phyloP scores from a whole-genome alignment of 140 eudicot genomes.

The Cichorium intybus region DNA sequence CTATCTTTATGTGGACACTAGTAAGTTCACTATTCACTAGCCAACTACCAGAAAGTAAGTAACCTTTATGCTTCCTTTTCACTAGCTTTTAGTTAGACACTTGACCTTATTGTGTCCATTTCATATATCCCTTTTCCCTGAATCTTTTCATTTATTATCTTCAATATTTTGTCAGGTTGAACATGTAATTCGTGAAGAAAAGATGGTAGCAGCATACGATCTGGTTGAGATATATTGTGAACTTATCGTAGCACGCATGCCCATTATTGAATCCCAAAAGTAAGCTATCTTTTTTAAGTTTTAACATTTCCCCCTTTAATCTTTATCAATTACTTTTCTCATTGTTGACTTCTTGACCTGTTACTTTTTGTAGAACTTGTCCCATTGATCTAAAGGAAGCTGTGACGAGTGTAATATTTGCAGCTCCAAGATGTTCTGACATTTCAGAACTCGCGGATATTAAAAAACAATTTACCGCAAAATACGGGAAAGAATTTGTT shows the following conservation, averaged over 20 bases:
- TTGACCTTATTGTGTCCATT: background rate
- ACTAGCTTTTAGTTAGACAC: background rate
- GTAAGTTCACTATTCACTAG: background rate
- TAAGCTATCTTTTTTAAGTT: slow-evolving; percentile 26
- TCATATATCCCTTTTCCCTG: background rate
- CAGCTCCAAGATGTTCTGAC: slow-evolving; percentile 94
- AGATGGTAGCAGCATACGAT: slow-evolving; percentile 88
- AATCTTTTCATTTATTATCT: background rate
- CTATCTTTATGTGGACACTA: background rate
- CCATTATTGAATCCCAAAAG: slow-evolving; percentile 94
- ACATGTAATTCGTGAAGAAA: slow-evolving; percentile 94
- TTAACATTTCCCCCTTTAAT: too few species aligned
- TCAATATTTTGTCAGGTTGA: slow-evolving; percentile 58
- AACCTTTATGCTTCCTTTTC: background rate
- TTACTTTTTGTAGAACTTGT: slow-evolving; percentile 50
- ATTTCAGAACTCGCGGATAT: slow-evolving; percentile 78
- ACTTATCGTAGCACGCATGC: slow-evolving; percentile 83
- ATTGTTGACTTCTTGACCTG: too few species aligned
- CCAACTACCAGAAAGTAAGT: too few species aligned
- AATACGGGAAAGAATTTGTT: slow-evolving; percentile 86
- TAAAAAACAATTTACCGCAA: slow-evolving; percentile 64
- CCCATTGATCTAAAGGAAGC: slow-evolving; percentile 95
- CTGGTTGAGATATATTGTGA: slow-evolving; percentile 87
- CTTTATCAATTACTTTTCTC: too few species aligned
- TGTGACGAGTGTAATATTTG: slow-evolving; percentile 79